Conservation (phyloP, 371 early-diverging fungal species). For the Mortierella sp. region DNA sequence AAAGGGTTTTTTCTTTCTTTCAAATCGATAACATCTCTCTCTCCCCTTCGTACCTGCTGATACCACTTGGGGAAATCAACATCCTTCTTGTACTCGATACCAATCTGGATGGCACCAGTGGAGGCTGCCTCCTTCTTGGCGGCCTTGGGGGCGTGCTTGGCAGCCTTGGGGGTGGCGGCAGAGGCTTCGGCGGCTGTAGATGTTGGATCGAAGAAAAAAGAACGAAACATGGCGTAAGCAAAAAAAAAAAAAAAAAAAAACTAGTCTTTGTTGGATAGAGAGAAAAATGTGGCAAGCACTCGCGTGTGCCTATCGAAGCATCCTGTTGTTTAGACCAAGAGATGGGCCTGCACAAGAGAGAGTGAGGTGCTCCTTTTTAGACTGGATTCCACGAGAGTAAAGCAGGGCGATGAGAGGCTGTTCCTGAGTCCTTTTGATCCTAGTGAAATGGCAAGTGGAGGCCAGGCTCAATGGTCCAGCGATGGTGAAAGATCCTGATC, state of each 20-base stretch:
- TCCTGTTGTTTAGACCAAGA: no score
- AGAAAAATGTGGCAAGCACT: no score
- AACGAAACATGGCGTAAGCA: not conserved
- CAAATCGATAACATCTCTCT: conserved; percentile 1
- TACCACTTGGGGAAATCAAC: conserved; percentile 97
- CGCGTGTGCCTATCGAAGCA: no score
- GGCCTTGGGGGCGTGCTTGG: conserved; percentile 28
- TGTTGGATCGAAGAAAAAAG: conserved; percentile 4
- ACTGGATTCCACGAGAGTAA: no score
- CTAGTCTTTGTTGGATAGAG: not conserved
- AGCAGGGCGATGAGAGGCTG: not conserved
- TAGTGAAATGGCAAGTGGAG: not conserved
- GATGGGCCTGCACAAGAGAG: no score
- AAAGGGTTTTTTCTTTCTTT: no score
- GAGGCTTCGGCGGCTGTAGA: conserved; percentile 8
- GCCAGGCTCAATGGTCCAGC: not conserved
- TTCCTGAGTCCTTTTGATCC: not conserved
- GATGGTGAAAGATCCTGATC: not conserved
- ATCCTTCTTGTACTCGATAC: conserved; percentile 93
- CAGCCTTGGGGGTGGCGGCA: conserved; percentile 20
- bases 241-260: not conserved
- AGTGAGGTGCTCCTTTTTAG: no score
- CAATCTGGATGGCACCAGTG: conserved; percentile 76
- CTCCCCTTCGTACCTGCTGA: conserved; percentile 80
- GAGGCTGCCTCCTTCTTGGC: conserved; percentile 56